phyloP scores from a whole-genome alignment of 169 alveolate species.

The Plasmodium yoelii region DNA sequence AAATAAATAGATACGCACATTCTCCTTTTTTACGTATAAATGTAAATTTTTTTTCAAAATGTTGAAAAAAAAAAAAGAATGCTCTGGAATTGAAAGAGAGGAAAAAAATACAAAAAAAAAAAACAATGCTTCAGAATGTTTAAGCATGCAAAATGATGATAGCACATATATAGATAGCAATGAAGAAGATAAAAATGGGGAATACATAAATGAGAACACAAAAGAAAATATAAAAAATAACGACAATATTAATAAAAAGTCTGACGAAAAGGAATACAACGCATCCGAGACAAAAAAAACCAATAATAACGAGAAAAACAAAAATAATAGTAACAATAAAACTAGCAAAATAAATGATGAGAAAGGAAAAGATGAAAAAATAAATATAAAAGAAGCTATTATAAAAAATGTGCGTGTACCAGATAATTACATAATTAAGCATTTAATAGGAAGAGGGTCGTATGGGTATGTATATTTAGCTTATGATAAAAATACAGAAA shows the following conservation, averaged over 20 bases:
- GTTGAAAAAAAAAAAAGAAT: conserved; percentile 58
- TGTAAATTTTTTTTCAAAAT: not conserved
- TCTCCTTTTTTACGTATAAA: not conserved
- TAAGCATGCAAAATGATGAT: conserved; percentile 17
- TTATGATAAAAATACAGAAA: conserved; percentile 86
- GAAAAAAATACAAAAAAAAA: conserved; percentile 33
- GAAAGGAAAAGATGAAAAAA: conserved; percentile 33
- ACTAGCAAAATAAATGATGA: not conserved
- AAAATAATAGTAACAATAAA: not conserved
- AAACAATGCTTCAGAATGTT: not conserved
- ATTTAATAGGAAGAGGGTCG: conserved; percentile 94
- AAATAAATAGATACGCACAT: not conserved
- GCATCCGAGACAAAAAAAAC: not conserved
- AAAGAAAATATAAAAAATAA: conserved; percentile 1
- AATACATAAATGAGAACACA: not conserved
- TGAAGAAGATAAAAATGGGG: not conserved
- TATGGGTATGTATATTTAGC: conserved; percentile 95
- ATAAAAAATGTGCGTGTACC: conserved; percentile 80
- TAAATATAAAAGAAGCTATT: conserved; percentile 66
- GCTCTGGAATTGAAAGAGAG: conserved; percentile 13
- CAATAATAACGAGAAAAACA: not conserved
- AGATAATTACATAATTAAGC: conserved; percentile 90
- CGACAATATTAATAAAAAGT: conserved; percentile 2
- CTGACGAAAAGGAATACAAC: not conserved
- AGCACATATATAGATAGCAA: conserved; percentile 7